Conservation (phyloP, 192 early-diverging fungal species). For the Gonapodya sp. region DNA sequence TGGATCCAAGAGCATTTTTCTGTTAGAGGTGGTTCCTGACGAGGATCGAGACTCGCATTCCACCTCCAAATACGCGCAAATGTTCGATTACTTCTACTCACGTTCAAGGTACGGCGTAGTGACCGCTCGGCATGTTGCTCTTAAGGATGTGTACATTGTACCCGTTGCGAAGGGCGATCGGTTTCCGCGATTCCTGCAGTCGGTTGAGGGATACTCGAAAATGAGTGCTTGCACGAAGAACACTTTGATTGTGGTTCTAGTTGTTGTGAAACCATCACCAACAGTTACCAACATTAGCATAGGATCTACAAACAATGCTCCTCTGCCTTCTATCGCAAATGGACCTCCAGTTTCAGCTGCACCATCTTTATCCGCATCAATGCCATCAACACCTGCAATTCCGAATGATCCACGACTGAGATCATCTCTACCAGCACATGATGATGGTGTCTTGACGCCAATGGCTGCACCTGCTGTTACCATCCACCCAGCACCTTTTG, state of each 20-base stretch:
- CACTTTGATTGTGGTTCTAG: background rate
- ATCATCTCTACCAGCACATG: background rate
- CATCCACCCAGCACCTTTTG: background rate
- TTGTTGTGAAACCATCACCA: background rate
- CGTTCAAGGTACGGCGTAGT: slow-evolving; percentile 2
- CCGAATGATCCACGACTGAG: background rate
- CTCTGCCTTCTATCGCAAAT: background rate
- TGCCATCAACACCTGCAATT: too few relatives aligned
- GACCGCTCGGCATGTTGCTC: background rate
- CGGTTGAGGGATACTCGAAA: background rate
- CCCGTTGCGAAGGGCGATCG: background rate
- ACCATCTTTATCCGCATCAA: too few relatives aligned
- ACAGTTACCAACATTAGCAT: background rate
- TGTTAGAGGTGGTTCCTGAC: background rate
- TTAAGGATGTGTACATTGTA: slow-evolving; percentile 8
- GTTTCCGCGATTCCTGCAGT: background rate
- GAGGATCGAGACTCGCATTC: background rate
- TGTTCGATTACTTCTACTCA: slow-evolving; percentile 5
- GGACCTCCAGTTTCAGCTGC: too few relatives aligned
- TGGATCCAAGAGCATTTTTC: background rate
- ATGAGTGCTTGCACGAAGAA: background rate
- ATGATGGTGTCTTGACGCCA: too few relatives aligned
- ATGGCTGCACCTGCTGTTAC: background rate
- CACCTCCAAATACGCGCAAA: background rate
- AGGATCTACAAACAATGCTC: background rate